Evolutionary conservation across 306 rosid species (phyloP).

Genomic region (Cucurbita ficifolia): DNA sequence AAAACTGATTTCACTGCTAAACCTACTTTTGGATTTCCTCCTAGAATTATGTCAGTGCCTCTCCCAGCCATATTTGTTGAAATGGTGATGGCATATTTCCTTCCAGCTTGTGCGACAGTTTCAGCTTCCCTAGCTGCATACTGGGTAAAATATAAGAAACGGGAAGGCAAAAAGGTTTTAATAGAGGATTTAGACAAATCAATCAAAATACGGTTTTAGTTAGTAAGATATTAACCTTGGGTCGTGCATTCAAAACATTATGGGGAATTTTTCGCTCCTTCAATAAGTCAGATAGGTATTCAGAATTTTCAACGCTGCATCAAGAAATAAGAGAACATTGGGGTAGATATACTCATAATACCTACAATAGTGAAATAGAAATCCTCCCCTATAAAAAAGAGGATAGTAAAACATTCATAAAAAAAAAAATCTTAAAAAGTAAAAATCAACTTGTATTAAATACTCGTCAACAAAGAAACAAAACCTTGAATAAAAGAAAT

Average conservation of each 20-base stretch:
- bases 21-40: conserved; percentile 95
- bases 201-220: not conserved
- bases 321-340: conserved; percentile 14
- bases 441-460: not conserved
- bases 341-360: not conserved
- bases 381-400: not conserved
- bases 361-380: not conserved
- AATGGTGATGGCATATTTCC: conserved; percentile 82
- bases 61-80: conserved; percentile 99
- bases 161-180: not conserved
- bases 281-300: conserved; percentile 70
- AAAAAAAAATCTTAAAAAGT: not conserved
- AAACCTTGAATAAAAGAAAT: not conserved
- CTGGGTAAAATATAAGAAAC: conserved; percentile 21
- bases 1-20: conserved; percentile 12
- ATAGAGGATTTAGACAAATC: not conserved
- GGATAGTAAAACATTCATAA: not conserved
- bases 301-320: conserved; percentile 90
- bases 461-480: not conserved
- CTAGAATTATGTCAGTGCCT: conserved; percentile 96
- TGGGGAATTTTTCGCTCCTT: conserved; percentile 69
- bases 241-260: conserved; percentile 87
- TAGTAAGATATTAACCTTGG: conserved; percentile 47
- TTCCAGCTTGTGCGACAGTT: conserved; percentile 91
- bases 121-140: conserved; percentile 97